phyloP scores from a whole-genome alignment of 1,284 basidiomycete species.

The Xerocomus amazonicus region DNA sequence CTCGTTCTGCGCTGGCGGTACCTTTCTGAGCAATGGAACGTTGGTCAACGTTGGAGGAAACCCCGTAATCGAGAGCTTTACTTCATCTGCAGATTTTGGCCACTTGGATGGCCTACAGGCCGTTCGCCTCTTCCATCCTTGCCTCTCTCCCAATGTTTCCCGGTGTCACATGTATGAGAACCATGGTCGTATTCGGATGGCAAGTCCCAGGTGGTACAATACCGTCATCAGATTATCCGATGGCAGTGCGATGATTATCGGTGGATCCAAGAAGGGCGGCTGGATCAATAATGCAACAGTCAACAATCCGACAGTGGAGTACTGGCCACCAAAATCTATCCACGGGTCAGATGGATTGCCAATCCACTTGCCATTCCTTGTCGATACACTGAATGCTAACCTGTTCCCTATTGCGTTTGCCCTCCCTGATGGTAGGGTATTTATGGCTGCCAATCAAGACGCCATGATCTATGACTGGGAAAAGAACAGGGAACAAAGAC shows the following conservation, averaged over 20 bases:
- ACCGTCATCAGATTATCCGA: slow-evolving; percentile 67
- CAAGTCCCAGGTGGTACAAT: slow-evolving; percentile 75
- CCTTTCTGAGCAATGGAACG: slow-evolving; percentile 72
- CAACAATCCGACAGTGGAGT: slow-evolving; percentile 82
- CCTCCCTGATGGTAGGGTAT: slow-evolving; percentile 71
- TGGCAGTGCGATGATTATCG: slow-evolving; percentile 78
- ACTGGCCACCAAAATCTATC: slow-evolving; percentile 73
- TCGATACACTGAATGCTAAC: slow-evolving; percentile 73
- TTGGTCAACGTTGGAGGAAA: slow-evolving; percentile 77
- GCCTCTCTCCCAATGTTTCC: slow-evolving; percentile 46
- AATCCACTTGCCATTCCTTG: slow-evolving; percentile 60
- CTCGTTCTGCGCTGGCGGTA: slow-evolving; percentile 85
- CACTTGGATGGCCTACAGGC: slow-evolving; percentile 72
- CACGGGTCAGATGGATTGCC: slow-evolving; percentile 62
- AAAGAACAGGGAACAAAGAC: slow-evolving; percentile 56
- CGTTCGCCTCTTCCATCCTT: slow-evolving; percentile 71
- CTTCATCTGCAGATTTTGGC: slow-evolving; percentile 69
- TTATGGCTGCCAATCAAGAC: slow-evolving; percentile 77
- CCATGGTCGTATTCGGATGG: slow-evolving; percentile 60
- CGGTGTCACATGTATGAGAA: slow-evolving; percentile 64
- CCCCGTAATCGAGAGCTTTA: slow-evolving; percentile 60
- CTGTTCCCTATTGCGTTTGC: slow-evolving; percentile 75
- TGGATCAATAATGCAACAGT: slow-evolving; percentile 77
- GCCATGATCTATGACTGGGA: slow-evolving; percentile 80
- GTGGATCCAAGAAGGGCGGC: slow-evolving; percentile 74